These are phyloP conservation scores for Wickerhamomyces sp. DNA, from an alignment of 1,139 yeast species.

Conservation along the genomic window DNA sequence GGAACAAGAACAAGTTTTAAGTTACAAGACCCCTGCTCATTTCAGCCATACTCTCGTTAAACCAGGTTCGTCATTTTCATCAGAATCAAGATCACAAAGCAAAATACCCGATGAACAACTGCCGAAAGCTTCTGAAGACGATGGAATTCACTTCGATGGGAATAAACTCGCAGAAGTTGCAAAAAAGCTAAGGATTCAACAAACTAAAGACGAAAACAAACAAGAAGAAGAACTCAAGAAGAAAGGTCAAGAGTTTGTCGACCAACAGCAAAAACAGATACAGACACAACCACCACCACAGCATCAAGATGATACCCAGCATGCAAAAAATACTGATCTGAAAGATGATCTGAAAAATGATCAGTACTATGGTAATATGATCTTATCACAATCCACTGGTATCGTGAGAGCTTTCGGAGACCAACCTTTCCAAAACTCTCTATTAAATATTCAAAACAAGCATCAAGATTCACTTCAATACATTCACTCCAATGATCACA, in stretches of 20 bases:
- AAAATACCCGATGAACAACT: no score
- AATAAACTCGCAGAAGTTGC: neutral
- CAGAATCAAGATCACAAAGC: constrained; percentile 1
- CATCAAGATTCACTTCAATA: constrained; percentile 12
- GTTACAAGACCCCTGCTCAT: constrained; percentile 22
- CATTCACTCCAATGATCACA: constrained; percentile 23
- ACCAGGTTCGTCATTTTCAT: constrained; percentile 10
- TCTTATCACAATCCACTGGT: constrained; percentile 46
- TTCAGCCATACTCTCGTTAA: constrained; percentile 15
- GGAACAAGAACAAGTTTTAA: constrained; percentile 9
- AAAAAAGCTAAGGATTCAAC: neutral
- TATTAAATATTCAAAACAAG: constrained; percentile 6
- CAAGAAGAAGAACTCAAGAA: neutral
- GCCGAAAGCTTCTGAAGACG: no score
- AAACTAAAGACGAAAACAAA: neutral
- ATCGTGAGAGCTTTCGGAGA: constrained; percentile 35
- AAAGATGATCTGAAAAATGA: constrained; percentile 12
- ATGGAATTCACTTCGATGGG: neutral
- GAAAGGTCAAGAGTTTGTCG: no score
- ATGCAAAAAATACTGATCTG: neutral
- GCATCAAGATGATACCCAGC: neutral
- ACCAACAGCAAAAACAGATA: no score
- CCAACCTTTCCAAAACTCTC: constrained; percentile 28
- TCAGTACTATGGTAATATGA: constrained; percentile 34
- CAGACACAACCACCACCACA: neutral